Conservation (phyloP, 306 rosid genomes). For the Benincasa hispida region DNA sequence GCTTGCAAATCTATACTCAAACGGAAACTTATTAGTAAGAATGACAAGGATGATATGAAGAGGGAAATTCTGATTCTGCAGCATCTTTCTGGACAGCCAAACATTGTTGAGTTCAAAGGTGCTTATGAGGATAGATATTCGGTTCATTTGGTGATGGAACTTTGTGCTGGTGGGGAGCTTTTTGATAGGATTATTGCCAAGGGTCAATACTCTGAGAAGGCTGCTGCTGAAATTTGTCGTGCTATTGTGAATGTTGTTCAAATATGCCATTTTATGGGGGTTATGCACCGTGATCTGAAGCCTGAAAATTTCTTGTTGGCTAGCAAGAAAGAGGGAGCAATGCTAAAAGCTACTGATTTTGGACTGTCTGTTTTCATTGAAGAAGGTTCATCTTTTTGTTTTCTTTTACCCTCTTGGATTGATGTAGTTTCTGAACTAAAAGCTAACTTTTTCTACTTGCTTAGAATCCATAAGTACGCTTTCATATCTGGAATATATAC, state of each 20-base stretch:
- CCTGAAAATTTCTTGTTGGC: slow-evolving; percentile 88
- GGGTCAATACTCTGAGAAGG: slow-evolving; percentile 77
- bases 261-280: slow-evolving; percentile 82
- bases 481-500: not conserved
- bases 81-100: slow-evolving; percentile 82
- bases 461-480: not conserved
- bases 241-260: slow-evolving; percentile 73
- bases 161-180: slow-evolving; percentile 87
- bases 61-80: slow-evolving; percentile 85
- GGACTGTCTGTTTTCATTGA: slow-evolving; percentile 90
- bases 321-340: slow-evolving; percentile 41
- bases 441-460: not conserved
- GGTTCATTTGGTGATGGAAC: slow-evolving; percentile 83
- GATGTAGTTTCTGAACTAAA: not conserved
- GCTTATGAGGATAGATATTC: slow-evolving; percentile 69
- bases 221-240: slow-evolving; percentile 57
- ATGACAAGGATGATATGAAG: slow-evolving; percentile 63
- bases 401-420: not conserved
- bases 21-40: slow-evolving; percentile 54
- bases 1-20: slow-evolving; percentile 86
- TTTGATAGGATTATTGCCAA: slow-evolving; percentile 74
- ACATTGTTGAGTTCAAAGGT: slow-evolving; percentile 70
- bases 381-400: slow-evolving; percentile 33
- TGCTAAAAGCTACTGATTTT: slow-evolving; percentile 85
- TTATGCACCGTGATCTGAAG: slow-evolving; percentile 85